Percentiles rank a stretch among this genome's conserved stretches.
These are phyloP conservation scores for Rhizophagus clarus DNA, from an alignment of 192 early-diverging fungal species.

Conservation along the genomic window DNA sequence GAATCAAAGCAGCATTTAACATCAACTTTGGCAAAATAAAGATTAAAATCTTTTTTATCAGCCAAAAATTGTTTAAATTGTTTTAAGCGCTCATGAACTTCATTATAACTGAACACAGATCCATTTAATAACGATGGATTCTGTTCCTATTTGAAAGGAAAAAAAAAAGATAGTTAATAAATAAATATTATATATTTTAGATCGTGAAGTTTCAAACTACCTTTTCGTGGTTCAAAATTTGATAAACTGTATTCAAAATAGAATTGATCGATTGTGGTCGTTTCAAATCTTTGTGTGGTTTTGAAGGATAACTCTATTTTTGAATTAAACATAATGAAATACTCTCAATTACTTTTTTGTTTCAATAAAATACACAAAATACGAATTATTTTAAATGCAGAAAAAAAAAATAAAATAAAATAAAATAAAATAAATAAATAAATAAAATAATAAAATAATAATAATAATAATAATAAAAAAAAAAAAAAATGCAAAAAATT, in stretches of 20 bases:
- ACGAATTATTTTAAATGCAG: too few species aligned
- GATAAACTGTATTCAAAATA: neutral
- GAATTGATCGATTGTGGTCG: neutral
- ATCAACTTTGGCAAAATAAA: constrained; percentile 28
- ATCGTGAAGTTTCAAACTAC: neutral
- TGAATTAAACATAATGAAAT: neutral
- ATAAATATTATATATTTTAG: neutral
- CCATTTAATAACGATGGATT: neutral
- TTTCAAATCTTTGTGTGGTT: neutral
- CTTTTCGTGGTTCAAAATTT: constrained; percentile 10
- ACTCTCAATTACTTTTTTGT: too few species aligned
- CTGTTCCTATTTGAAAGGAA: neutral
- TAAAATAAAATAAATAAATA: too few species aligned
- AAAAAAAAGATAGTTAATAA: neutral
- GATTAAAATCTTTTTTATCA: neutral
- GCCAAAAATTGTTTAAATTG: neutral
- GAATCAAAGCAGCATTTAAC: constrained; percentile 16
- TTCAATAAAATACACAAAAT: too few species aligned
- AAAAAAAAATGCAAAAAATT: too few species aligned
- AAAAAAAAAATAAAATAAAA: too few species aligned
- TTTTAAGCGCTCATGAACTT: neutral
- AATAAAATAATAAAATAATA: too few species aligned
- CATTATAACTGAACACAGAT: constrained; percentile 5
- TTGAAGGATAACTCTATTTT: neutral
- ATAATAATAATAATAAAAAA: too few species aligned